phyloP scores from a whole-genome alignment of 2,329 filamentous ascomycete species.

The Emmonsia crescens region DNA sequence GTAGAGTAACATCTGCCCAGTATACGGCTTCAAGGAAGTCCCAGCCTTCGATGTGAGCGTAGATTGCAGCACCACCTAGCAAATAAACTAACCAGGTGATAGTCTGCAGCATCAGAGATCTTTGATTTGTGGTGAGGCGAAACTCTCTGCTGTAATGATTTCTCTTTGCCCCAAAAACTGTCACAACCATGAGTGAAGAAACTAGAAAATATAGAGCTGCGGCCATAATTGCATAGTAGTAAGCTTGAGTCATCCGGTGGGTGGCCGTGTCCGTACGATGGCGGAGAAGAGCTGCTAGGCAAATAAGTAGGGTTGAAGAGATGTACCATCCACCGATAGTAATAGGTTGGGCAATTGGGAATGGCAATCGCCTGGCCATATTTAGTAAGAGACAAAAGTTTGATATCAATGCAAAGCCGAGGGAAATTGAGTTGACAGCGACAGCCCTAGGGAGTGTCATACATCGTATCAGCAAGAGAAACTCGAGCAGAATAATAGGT shows the following conservation, averaged over 20 bases:
- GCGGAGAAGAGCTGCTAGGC: conserved; percentile 39
- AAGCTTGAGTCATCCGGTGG: conserved; percentile 45
- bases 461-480: conserved; percentile 1
- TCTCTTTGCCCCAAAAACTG: conserved; percentile 44
- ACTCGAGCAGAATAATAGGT: not conserved
- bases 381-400: conserved; percentile 48
- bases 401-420: conserved; percentile 43
- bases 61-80: conserved; percentile 29
- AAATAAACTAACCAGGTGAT: conserved; percentile 33
- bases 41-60: conserved; percentile 27
- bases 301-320: conserved; percentile 44
- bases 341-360: conserved; percentile 47
- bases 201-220: conserved; percentile 47
- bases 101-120: conserved; percentile 41
- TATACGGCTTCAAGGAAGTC: conserved; percentile 26
- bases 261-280: conserved; percentile 27
- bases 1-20: conserved; percentile 25
- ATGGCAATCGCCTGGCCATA: conserved; percentile 47
- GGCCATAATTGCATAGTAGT: conserved; percentile 51
- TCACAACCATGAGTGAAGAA: conserved; percentile 43
- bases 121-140: conserved; percentile 44
- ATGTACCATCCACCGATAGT: conserved; percentile 51
- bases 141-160: conserved; percentile 48
- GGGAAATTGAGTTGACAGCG: conserved; percentile 46
- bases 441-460: conserved; percentile 31